Conservation (phyloP, 768 basidiomycete species). For the Suillus decipiens region DNA sequence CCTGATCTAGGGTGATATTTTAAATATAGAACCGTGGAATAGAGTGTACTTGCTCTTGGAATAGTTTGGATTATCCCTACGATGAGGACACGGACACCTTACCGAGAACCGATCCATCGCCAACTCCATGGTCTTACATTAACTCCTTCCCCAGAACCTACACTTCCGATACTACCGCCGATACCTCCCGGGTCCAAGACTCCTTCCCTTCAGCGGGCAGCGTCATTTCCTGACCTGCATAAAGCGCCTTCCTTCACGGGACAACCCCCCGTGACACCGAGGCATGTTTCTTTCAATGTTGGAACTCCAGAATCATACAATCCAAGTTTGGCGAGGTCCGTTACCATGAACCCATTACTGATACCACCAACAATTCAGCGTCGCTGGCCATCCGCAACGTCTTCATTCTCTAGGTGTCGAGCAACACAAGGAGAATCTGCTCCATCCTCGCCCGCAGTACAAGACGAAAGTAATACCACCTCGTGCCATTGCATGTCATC, state of each 20-base stretch:
- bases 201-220: conserved; percentile 12
- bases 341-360: not conserved
- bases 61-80: conserved; percentile 26
- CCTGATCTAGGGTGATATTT: not conserved
- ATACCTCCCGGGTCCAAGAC: not conserved
- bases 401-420: conserved; percentile 9
- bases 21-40: not conserved
- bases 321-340: not conserved
- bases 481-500: not conserved
- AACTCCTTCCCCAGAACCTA: conserved; percentile 10
- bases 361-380: conserved; percentile 12
- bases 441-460: not conserved
- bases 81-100: conserved; percentile 15
- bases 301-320: conserved; percentile 10
- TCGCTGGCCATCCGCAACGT: conserved; percentile 12
- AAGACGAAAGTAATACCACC: not conserved
- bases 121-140: conserved; percentile 1
- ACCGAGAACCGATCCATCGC: conserved; percentile 22
- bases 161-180: not conserved
- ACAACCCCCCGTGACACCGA: conserved; percentile 14
- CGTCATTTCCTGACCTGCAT: conserved; percentile 13
- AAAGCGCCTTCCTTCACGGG: not conserved
- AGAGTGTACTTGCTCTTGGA: conserved; percentile 30
- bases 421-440: not conserved
- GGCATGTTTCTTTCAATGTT: conserved; percentile 22